Conservation (phyloP, 805 yeast genomes). For the Grigorovia humatica region DNA sequence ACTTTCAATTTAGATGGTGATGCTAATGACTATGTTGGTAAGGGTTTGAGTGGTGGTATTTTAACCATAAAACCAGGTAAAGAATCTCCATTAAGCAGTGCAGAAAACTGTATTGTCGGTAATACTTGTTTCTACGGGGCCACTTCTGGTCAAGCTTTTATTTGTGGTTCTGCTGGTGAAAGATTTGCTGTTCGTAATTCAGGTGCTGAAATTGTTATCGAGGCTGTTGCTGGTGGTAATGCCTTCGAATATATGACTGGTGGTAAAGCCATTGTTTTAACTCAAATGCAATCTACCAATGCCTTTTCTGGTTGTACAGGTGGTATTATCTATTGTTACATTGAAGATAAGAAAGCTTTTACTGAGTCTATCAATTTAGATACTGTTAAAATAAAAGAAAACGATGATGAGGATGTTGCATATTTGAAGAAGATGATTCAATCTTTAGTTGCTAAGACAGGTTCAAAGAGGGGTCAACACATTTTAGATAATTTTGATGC, state of each 20-base stretch:
- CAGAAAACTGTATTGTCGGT: constrained; percentile 93
- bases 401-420: constrained; percentile 88
- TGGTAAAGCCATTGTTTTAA: constrained; percentile 91
- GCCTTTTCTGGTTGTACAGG: constrained; percentile 95
- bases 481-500: constrained; percentile 82
- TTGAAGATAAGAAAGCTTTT: constrained; percentile 83
- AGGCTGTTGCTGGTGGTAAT: constrained; percentile 90
- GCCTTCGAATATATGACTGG: constrained; percentile 99
- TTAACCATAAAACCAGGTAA: constrained; percentile 86
- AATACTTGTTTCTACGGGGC: constrained; percentile 98
- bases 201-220: constrained; percentile 94
- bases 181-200: constrained; percentile 97
- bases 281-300: constrained; percentile 84
- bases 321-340: constrained; percentile 95
- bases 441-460: constrained; percentile 92
- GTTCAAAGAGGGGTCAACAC: constrained; percentile 78
- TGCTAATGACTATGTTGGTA: constrained; percentile 95
- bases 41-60: constrained; percentile 94
- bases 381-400: constrained; percentile 68
- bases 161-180: constrained; percentile 97
- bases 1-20: constrained; percentile 95
- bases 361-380: constrained; percentile 66
- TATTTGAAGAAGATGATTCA: constrained; percentile 86
- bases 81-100: constrained; percentile 76
- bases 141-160: constrained; percentile 86